phyloP scores from a whole-genome alignment of 768 basidiomycete species.

The Rhizopogon vinicolor region DNA sequence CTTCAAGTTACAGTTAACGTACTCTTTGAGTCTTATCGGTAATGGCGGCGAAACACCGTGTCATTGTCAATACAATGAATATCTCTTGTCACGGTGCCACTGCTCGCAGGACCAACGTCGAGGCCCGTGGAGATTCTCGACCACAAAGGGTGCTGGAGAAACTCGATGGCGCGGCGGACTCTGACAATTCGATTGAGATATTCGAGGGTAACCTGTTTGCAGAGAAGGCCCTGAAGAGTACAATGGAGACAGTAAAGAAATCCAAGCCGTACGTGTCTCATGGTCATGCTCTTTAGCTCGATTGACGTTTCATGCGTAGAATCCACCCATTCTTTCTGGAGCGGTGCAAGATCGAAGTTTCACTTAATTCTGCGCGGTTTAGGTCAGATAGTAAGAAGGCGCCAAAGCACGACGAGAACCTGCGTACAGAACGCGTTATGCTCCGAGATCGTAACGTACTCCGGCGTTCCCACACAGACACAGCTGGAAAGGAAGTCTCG shows the following conservation, averaged over 20 bases:
- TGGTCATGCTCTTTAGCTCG: background rate
- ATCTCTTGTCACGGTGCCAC: background rate
- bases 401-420: background rate
- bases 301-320: conserved; percentile 9
- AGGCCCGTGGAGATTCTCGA: background rate
- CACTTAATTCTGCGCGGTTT: background rate
- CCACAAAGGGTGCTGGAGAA: background rate
- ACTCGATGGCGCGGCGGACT: conserved; percentile 11
- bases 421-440: background rate
- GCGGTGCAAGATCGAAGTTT: background rate
- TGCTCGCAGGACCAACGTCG: background rate
- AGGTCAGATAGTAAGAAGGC: background rate
- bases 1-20: background rate
- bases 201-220: conserved; percentile 15
- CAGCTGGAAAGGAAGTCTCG: background rate
- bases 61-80: background rate
- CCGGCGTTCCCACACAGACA: background rate
- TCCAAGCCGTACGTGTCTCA: conserved; percentile 3
- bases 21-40: background rate
- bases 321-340: conserved; percentile 13
- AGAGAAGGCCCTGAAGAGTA: conserved; percentile 6
- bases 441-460: background rate
- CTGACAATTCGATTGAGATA: conserved; percentile 29
- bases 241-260: conserved; percentile 15
- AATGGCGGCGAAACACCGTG: background rate